Evolutionary conservation across 495 filamentous ascomycete genomes (phyloP).

Genomic region (Penicillium ochrochloron): DNA sequence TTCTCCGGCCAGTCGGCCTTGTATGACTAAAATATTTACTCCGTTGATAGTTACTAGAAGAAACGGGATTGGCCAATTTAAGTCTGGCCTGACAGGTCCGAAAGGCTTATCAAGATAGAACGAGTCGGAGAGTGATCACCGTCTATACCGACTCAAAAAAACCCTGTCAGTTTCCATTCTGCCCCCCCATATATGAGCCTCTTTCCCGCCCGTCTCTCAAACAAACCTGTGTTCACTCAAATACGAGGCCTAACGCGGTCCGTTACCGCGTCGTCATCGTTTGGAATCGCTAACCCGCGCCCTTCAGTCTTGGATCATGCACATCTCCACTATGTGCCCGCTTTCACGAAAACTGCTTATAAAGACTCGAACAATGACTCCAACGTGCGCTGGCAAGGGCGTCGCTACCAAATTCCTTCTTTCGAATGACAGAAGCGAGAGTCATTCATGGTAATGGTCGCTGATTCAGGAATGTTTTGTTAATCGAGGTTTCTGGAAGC

Average conservation of each 20-base stretch:
- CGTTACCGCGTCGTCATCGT: not conserved
- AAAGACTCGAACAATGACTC: not conserved
- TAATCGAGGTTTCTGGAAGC: not conserved
- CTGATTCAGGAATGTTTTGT: not conserved
- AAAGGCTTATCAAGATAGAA: not conserved
- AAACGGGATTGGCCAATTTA: not conserved
- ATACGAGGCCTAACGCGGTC: not conserved
- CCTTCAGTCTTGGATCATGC: constrained; percentile 13
- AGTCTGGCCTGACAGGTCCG: not conserved
- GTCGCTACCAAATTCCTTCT: not conserved
- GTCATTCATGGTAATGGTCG: not conserved
- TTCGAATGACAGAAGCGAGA: not conserved
- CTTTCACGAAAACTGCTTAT: not conserved
- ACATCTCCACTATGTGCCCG: constrained; percentile 1
- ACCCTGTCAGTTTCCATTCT: not conserved
- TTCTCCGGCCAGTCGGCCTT: not conserved
- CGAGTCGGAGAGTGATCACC: not conserved
- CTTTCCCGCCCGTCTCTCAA: not conserved
- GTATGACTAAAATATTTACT: not conserved
- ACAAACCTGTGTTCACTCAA: not conserved
- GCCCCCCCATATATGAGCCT: not conserved
- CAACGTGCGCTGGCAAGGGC: not conserved
- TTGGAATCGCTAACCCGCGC: constrained; percentile 10
- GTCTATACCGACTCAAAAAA: not conserved
- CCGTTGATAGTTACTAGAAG: not conserved